Evolutionary conservation across 2,329 filamentous ascomycete genomes (phyloP).

Genomic region (Hypomyces perniciosus): DNA sequence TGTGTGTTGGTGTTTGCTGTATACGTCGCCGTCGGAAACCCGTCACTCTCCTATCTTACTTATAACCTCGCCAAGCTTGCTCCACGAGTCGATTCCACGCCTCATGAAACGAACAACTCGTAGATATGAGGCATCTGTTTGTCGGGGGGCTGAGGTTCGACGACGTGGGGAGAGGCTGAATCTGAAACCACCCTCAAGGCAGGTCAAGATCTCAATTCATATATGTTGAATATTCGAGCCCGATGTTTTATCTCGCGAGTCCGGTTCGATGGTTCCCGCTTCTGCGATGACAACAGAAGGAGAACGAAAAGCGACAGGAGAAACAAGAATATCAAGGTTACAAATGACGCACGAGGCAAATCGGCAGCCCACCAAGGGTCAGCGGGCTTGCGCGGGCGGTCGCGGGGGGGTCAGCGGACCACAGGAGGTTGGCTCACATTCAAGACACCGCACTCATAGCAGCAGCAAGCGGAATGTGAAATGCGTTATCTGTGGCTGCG

Average conservation of each 20-base stretch:
- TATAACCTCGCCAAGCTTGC: no score
- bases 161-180: neutral
- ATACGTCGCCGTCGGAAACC: neutral
- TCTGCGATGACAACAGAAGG: no score
- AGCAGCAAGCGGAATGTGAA: neutral
- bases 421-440: conserved; percentile 6
- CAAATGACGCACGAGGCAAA: conserved; percentile 4
- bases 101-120: neutral
- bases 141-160: neutral
- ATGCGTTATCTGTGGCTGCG: conserved; percentile 3
- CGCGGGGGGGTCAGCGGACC: conserved; percentile 15
- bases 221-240: neutral
- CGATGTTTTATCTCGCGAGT: no score
- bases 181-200: no score
- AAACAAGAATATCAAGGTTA: conserved; percentile 4
- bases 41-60: neutral
- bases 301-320: no score
- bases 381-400: conserved; percentile 11
- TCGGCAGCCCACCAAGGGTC: conserved; percentile 5
- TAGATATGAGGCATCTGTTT: neutral
- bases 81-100: no score
- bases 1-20: neutral
- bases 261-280: no score
- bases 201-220: neutral
- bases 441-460: conserved; percentile 3